A percentile compares a stretch with the other conserved stretches of the same genome.
phyloP scores from a whole-genome alignment of 441 rosid genomes.

The Euphorbia schlechtendalii region DNA sequence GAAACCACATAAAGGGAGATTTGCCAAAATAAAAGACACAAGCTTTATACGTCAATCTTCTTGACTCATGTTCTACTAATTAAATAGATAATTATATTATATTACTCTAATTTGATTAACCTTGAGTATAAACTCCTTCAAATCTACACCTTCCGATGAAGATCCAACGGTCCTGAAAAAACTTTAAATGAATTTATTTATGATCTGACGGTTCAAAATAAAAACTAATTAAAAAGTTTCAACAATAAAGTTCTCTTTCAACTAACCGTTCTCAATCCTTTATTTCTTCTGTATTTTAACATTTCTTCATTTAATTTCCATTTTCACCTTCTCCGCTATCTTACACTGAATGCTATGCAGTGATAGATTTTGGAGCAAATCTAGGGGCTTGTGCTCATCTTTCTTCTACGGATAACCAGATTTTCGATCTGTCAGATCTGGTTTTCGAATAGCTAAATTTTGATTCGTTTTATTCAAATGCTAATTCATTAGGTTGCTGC shows the following conservation, averaged over 20 bases:
- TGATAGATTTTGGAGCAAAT: constrained; percentile 11
- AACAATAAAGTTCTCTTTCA: constrained; percentile 1
- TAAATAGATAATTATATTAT: neutral
- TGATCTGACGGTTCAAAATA: neutral
- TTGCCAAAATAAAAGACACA: neutral
- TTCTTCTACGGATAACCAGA: constrained; percentile 4
- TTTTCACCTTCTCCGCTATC: constrained; percentile 9
- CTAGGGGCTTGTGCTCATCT: constrained; percentile 10
- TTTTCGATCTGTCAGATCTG: constrained; percentile 27
- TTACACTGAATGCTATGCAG: neutral
- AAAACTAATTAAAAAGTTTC: neutral
- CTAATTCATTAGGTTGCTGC: constrained; percentile 15
- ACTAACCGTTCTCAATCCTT: constrained; percentile 15
- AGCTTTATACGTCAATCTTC: neutral
- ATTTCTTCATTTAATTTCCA: neutral
- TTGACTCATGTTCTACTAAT: neutral
- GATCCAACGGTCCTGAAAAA: neutral
- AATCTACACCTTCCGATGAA: neutral
- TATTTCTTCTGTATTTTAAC: neutral
- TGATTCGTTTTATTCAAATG: constrained; percentile 21
- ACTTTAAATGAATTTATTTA: neutral
- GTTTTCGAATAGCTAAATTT: neutral
- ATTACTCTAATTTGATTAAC: neutral
- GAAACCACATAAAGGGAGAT: too few relatives aligned
- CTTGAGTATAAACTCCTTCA: neutral